Evolutionary conservation across 2,329 filamentous ascomycete species (phyloP).

Genomic region (Aschersonia sp.): DNA sequence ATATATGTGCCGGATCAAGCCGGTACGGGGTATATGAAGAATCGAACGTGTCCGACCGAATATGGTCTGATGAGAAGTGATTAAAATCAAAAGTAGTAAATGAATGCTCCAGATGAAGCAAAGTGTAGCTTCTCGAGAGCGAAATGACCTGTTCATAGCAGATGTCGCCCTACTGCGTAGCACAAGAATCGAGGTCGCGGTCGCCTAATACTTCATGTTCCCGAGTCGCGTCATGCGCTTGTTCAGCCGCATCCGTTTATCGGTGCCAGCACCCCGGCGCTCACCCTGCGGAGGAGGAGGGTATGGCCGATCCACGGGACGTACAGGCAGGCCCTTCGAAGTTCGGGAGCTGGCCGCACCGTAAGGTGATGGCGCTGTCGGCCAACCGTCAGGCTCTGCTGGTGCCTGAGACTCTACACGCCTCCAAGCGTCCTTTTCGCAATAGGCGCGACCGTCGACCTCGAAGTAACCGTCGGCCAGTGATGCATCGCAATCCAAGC

Average conservation of each 20-base stretch:
- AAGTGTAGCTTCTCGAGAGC: too few relatives aligned
- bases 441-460: conserved; percentile 65
- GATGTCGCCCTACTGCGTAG: too few relatives aligned
- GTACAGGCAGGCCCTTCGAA: conserved; percentile 9
- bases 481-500: conserved; percentile 59
- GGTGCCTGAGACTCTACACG: conserved; percentile 23
- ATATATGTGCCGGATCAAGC: too few relatives aligned
- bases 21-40: too few relatives aligned
- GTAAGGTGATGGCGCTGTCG: conserved; percentile 6
- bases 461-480: conserved; percentile 85
- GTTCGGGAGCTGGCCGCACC: conserved; percentile 9
- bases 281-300: background rate
- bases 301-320: conserved; percentile 6
- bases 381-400: conserved; percentile 5
- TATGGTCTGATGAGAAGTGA: too few relatives aligned
- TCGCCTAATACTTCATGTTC: conserved; percentile 1
- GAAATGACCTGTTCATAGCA: too few relatives aligned
- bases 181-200: too few relatives aligned
- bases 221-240: conserved; percentile 47
- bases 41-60: too few relatives aligned
- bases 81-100: too few relatives aligned
- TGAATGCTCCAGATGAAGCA: too few relatives aligned
- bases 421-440: conserved; percentile 70
- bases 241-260: conserved; percentile 34
- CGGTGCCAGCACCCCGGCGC: conserved; percentile 6